These are phyloP conservation scores for Lasiosphaeria hispida DNA, from an alignment of 495 filamentous ascomycete genomes.

Conservation along the genomic window DNA sequence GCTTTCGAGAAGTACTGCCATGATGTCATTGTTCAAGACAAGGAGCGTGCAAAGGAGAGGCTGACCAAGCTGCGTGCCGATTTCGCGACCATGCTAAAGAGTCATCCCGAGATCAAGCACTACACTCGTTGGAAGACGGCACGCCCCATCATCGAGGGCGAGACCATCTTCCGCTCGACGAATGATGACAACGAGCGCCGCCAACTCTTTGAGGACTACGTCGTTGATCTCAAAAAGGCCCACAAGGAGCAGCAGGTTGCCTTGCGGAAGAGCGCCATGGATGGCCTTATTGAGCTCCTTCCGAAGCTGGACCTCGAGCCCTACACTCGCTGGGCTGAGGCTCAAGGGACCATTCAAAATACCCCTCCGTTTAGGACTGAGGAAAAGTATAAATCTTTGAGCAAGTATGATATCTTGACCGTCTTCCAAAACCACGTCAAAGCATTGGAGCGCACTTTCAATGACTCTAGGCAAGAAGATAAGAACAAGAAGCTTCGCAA, in stretches of 20 bases:
- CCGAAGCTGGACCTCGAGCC: conserved; percentile 83
- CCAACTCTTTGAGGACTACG: conserved; percentile 93
- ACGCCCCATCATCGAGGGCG: conserved; percentile 88
- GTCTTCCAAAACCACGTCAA: conserved; percentile 96
- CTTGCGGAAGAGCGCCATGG: conserved; percentile 77
- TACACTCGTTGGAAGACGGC: conserved; percentile 98
- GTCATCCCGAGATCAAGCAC: conserved; percentile 95
- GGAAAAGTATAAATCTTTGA: conserved; percentile 83
- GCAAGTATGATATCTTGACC: conserved; percentile 84
- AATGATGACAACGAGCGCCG: conserved; percentile 85
- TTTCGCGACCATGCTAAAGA: conserved; percentile 93
- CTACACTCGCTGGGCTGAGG: conserved; percentile 93
- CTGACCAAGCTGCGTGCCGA: conserved; percentile 89
- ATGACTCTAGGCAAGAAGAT: conserved; percentile 82
- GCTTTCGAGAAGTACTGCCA: conserved; percentile 95
- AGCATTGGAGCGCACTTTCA: conserved; percentile 81
- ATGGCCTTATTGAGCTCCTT: conserved; percentile 77
- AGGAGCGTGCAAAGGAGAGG: conserved; percentile 91
- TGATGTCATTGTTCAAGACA: conserved; percentile 88
- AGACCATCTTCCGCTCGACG: conserved; percentile 91
- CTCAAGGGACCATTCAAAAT: conserved; percentile 74
- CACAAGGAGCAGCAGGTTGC: conserved; percentile 71
- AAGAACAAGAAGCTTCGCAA: conserved; percentile 75
- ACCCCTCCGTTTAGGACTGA: conserved; percentile 80
- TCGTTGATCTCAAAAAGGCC: conserved; percentile 74